phyloP scores from a whole-genome alignment of 805 yeast species.

The Lipomyces oligophaga region DNA sequence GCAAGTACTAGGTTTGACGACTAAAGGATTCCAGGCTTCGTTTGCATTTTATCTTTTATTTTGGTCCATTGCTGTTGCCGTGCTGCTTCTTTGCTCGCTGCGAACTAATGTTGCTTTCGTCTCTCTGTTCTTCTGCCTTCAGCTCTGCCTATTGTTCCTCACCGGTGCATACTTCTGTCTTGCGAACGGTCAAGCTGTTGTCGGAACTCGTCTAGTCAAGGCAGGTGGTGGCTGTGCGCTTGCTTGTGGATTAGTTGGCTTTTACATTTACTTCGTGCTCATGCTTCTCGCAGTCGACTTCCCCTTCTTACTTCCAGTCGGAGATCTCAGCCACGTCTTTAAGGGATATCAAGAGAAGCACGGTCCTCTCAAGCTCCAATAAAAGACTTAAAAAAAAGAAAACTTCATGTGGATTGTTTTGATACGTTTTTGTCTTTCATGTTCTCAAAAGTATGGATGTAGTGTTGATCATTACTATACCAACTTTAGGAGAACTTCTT shows the following conservation, averaged over 20 bases:
- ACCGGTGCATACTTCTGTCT: conserved; percentile 19
- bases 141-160: conserved; percentile 15
- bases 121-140: conserved; percentile 17
- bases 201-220: conserved; percentile 9
- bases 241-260: conserved; percentile 21
- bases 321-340: conserved; percentile 23
- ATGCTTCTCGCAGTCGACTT: conserved; percentile 28
- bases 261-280: conserved; percentile 24
- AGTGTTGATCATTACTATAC: no score
- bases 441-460: no score
- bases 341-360: conserved; percentile 26
- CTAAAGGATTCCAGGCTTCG: conserved; percentile 20
- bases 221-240: conserved; percentile 27
- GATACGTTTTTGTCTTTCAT: no score
- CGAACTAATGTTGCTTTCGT: conserved; percentile 27
- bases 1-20: conserved; percentile 13
- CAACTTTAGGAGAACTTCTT: no score
- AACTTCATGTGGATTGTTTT: no score
- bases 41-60: conserved; percentile 23
- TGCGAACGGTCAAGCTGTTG: conserved; percentile 2
- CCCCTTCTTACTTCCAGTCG: conserved; percentile 26
- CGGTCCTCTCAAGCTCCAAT: conserved; percentile 18
- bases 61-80: conserved; percentile 20
- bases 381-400: no score
- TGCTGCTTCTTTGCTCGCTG: conserved; percentile 22